A percentile compares a stretch with the other conserved stretches of the same genome.
phyloP scores from a whole-genome alignment of 2,329 filamentous ascomycete genomes.

The Trichophyton simii region DNA sequence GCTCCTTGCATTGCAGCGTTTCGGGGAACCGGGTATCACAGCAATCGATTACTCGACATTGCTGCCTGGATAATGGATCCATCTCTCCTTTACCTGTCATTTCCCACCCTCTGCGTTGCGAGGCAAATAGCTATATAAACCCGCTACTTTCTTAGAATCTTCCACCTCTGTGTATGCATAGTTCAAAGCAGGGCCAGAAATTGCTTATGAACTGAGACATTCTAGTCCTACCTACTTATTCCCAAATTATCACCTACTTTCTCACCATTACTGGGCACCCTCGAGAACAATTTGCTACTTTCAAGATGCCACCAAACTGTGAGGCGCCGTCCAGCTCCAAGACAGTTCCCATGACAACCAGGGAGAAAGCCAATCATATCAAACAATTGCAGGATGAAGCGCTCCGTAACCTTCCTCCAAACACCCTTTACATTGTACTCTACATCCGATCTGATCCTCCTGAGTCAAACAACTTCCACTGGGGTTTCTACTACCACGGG shows the following conservation, averaged over 20 bases:
- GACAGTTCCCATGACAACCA: neutral
- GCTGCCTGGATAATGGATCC: too few relatives aligned
- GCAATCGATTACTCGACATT: too few relatives aligned
- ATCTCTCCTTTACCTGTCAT: too few relatives aligned
- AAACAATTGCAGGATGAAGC: conserved; percentile 7
- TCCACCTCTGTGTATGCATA: neutral
- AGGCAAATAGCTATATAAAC: neutral
- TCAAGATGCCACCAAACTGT: too few relatives aligned
- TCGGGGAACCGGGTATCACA: too few relatives aligned
- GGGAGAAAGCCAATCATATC: neutral
- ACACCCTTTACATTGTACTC: conserved; percentile 15
- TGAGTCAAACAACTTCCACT: conserved; percentile 20
- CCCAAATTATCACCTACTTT: too few relatives aligned
- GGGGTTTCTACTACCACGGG: conserved; percentile 20
- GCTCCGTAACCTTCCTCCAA: neutral
- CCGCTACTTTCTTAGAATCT: neutral
- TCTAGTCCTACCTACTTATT: too few relatives aligned
- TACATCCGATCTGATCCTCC: conserved; percentile 19
- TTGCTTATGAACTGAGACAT: too few relatives aligned
- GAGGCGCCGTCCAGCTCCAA: too few relatives aligned
- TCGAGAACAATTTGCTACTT: too few relatives aligned
- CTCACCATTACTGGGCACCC: too few relatives aligned
- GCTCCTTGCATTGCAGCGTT: too few relatives aligned
- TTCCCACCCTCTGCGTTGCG: neutral
- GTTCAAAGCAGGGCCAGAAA: neutral